Base-by-base conservation (phyloP, 108 stramenopile genomes). In the Pseudonitzschia multistriata region DNA sequence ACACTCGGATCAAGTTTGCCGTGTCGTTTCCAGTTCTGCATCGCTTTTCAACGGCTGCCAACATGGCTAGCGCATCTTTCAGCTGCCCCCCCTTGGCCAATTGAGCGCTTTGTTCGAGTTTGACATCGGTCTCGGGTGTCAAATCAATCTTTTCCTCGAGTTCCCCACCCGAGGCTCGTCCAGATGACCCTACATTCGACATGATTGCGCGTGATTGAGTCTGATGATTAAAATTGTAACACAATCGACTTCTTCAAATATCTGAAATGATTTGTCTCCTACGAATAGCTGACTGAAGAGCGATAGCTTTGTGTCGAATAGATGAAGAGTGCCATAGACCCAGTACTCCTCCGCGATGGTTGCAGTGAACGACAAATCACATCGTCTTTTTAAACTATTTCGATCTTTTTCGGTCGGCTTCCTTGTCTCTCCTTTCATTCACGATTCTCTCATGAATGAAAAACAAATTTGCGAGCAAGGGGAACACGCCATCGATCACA, bases 101-200 rank as follows among this genome's bases (percentile, higher is more conserved):
- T 22, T 64, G 40, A 28, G 72, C 48, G 53, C 88, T 81, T 69
- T 95, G 88, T 45, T 81, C 61, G 49, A 95, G 76, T 78, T 92
- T 95, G 80, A 81, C 79, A 54, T 87, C 75, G 37, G 85, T 84
- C 79, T 95, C 94, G 40, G 63, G 56, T 13, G 88, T 85, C 40
- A 92, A 80, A 67, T 95, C 94, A 52, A 89, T 59, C 69, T 82
- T 81, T 81, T 95, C 94, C 77, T 95, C 91, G 68, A 95, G 80
- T 73, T 91, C 81, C 24, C 94, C 94, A 67, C 88, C 93, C 7
- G 76, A 39, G 54, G 92, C 92, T 49, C 62, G 55, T 75, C 93
- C 93, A 11, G 87, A 87, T 35, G 79, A 62, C 34, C 72, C 77
- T 5, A 74, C 64, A 24, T 61, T 74, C 13, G 48, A 62, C 63